Base-by-base conservation (phyloP, 768 basidiomycete genomes). In the Kwoniella dendrophila region DNA sequence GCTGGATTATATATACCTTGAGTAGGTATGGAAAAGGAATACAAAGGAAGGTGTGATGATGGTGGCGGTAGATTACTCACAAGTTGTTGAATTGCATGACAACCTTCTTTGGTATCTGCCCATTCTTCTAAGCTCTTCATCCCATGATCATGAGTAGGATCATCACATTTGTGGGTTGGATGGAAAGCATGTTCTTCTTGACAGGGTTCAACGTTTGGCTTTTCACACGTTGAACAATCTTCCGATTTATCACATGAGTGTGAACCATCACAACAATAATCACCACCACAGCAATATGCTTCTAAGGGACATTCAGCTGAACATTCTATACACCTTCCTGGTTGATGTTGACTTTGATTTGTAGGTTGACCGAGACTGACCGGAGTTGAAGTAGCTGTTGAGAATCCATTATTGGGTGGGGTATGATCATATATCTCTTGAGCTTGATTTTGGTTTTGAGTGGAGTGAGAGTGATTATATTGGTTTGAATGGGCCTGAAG, bases 101-200 rank as follows among this genome's bases (percentile, higher is more conserved):
- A 72, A 2, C 73, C 73, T 56, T 75, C 73, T 64, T 70, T 69
- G 14, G 67, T 54, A 38, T 69, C 70, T n/a, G 71, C 69, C 73
- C 73, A 75, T 33, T 59, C 47, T 38, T 69, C 67, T 43, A 75
- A 53, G 41, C 59, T 48, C 53, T 45, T 33, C 38, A 38, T 44
- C 14, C 32, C 60, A n/a, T 30, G 36, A 16, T 36, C 29, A 51
- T 34, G 47, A 16, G 14, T 66, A 26, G 20, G 16, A 24, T 49
- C 40, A 30, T 33, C 62, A 24, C 44, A 48, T 16, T 29, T 34
- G 16, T 32, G 30, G 2, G 16, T 29, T 11, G 49, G 49, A 33
- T 51, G 49, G n/a, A 51, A 51, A 26, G 49, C 30, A n/a, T 52
- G 44, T 26, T 26, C 48, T 24, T 57, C 60, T n/a, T 58, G 34